These are phyloP conservation scores for Suhomyces pyralidae DNA, from an alignment of 805 yeast genomes.

Conservation along the genomic window DNA sequence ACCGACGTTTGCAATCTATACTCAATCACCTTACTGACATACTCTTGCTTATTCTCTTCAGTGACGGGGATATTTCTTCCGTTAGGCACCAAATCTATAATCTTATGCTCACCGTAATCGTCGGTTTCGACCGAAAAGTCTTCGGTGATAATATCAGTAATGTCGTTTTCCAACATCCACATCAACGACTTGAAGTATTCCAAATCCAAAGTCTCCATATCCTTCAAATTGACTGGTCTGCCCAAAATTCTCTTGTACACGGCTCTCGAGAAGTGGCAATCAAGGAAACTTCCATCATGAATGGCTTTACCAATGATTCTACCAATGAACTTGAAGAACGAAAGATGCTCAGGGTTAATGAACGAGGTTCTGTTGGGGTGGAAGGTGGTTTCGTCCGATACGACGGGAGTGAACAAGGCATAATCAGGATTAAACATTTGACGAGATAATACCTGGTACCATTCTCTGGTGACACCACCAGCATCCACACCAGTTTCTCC, in stretches of 20 bases:
- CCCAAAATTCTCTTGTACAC: slow-evolving; percentile 87
- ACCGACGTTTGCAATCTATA: slow-evolving; percentile 82
- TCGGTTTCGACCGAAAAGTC: slow-evolving; percentile 91
- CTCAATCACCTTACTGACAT: slow-evolving; percentile 81
- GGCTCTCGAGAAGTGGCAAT: slow-evolving; percentile 93
- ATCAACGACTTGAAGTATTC: slow-evolving; percentile 88
- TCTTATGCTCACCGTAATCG: slow-evolving; percentile 86
- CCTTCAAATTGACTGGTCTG: slow-evolving; percentile 77
- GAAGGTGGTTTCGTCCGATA: slow-evolving; percentile 88
- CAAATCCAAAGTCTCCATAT: slow-evolving; percentile 89
- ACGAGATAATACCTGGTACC: slow-evolving; percentile 91
- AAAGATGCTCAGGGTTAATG: slow-evolving; percentile 88
- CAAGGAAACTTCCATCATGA: slow-evolving; percentile 78
- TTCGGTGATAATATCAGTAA: slow-evolving; percentile 91
- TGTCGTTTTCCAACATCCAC: slow-evolving; percentile 97
- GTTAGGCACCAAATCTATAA: slow-evolving; percentile 74
- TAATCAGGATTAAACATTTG: slow-evolving; percentile 96
- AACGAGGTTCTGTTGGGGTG: slow-evolving; percentile 93
- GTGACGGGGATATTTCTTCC: slow-evolving; percentile 86
- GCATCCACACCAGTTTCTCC: slow-evolving; percentile 98
- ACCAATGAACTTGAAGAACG: slow-evolving; percentile 93
- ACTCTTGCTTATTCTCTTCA: slow-evolving; percentile 86
- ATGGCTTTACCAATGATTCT: slow-evolving; percentile 93
- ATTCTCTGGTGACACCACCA: slow-evolving; percentile 96
- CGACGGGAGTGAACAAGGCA: slow-evolving; percentile 87